phyloP scores from a whole-genome alignment of 805 yeast genomes.

The Pichia thaimueangensis region DNA sequence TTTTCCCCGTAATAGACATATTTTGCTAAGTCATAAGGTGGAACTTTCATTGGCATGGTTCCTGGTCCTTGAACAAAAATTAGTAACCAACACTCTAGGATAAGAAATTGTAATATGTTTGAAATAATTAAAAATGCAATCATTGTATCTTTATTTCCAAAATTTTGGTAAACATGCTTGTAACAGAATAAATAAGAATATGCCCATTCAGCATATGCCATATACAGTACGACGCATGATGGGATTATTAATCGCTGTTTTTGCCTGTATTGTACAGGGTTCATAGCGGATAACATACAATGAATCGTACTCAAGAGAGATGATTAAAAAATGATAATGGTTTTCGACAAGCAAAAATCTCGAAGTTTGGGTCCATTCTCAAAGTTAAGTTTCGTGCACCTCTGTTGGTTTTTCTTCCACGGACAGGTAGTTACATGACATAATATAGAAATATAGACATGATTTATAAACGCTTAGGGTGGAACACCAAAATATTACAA shows the following conservation, averaged over 20 bases:
- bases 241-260: conserved; percentile 14
- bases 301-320: too few relatives aligned
- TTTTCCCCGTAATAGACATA: conserved; percentile 20
- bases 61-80: conserved; percentile 57
- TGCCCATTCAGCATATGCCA: conserved; percentile 26
- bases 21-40: conserved; percentile 29
- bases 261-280: too few relatives aligned
- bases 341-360: too few relatives aligned
- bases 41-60: conserved; percentile 29
- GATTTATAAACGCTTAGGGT: too few relatives aligned
- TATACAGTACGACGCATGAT: conserved; percentile 12
- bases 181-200: conserved; percentile 26
- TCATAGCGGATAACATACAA: too few relatives aligned
- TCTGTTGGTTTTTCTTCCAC: too few relatives aligned
- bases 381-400: too few relatives aligned
- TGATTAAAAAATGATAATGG: too few relatives aligned
- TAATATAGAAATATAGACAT: too few relatives aligned
- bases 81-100: conserved; percentile 38
- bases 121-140: conserved; percentile 29
- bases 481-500: conserved; percentile 13
- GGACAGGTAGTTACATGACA: too few relatives aligned
- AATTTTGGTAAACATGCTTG: conserved; percentile 35
- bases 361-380: too few relatives aligned
- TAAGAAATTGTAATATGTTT: conserved; percentile 23
- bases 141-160: conserved; percentile 29